phyloP scores from a whole-genome alignment of 345 rosid species.

The rapeseed (Brassica napus) region DNA sequence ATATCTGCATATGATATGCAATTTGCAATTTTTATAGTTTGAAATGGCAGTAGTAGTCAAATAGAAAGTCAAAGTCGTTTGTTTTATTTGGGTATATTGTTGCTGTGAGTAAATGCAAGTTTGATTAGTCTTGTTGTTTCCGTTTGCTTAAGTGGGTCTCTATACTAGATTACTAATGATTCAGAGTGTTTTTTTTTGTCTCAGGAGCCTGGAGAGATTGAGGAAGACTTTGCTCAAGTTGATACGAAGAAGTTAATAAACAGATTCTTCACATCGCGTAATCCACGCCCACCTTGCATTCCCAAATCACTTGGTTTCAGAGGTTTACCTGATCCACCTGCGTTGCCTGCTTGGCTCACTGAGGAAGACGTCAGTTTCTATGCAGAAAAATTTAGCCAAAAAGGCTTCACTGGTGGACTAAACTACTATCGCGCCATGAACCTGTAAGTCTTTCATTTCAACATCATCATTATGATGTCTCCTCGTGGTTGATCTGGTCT shows the following conservation, averaged over 20 bases:
- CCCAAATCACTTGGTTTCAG: constrained; percentile 61
- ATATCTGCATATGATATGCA: not conserved
- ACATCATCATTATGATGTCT: not conserved
- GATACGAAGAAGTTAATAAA: constrained; percentile 53
- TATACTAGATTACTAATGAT: constrained; percentile 9
- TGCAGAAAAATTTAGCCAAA: constrained; percentile 58
- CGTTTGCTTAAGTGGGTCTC: not conserved
- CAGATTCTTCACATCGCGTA: constrained; percentile 46
- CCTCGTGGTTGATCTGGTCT: constrained; percentile 17
- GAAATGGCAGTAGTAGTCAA: constrained; percentile 7
- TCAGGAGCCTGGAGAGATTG: constrained; percentile 72
- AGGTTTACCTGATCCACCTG: constrained; percentile 49
- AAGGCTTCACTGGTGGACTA: constrained; percentile 80
- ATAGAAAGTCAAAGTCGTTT: constrained; percentile 13
- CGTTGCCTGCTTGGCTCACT: constrained; percentile 71
- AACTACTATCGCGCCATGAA: constrained; percentile 77
- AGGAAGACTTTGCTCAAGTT: constrained; percentile 68
- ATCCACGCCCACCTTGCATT: constrained; percentile 52
- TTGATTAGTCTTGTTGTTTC: constrained; percentile 8
- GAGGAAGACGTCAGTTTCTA: constrained; percentile 63
- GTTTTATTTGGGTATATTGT: constrained; percentile 2
- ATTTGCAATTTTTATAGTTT: not conserved
- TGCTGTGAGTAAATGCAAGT: constrained; percentile 3
- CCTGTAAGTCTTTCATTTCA: constrained; percentile 47
- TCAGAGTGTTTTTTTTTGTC: not conserved